phyloP scores from a whole-genome alignment of 805 yeast species.

The Candida sakaeoensis region DNA sequence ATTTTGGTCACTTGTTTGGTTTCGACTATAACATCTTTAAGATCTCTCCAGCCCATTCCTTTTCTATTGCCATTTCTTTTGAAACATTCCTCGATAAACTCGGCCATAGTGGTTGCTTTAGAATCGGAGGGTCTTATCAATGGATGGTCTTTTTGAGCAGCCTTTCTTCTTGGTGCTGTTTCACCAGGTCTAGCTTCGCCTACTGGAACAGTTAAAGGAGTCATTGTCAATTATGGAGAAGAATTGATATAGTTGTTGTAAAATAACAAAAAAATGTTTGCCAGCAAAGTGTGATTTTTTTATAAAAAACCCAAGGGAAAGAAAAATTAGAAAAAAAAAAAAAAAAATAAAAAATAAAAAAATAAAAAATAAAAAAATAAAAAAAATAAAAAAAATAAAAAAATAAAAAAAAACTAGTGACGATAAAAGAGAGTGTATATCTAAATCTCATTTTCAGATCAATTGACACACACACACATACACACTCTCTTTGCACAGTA shows the following conservation, averaged over 20 bases:
- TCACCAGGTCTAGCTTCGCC: conserved; percentile 73
- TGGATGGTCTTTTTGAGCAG: conserved; percentile 46
- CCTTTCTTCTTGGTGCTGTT: conserved; percentile 77
- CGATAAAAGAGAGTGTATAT: too few relatives aligned
- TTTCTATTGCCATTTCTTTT: conserved; percentile 48
- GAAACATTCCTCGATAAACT: conserved; percentile 61
- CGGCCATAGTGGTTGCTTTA: conserved; percentile 66
- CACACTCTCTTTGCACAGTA: too few relatives aligned
- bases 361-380: conserved; percentile 1
- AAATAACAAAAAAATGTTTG: neutral
- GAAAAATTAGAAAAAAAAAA: neutral
- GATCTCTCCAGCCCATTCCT: conserved; percentile 77
- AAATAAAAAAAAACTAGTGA: neutral
- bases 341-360: neutral
- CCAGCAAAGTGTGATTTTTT: neutral
- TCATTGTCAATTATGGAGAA: conserved; percentile 5
- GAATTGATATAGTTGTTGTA: conserved; percentile 1
- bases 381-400: neutral
- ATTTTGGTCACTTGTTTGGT: conserved; percentile 67
- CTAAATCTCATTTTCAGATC: too few relatives aligned
- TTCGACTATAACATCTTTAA: conserved; percentile 72
- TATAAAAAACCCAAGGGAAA: neutral
- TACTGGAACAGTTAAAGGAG: conserved; percentile 49
- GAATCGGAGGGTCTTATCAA: conserved; percentile 60
- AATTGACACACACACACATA: too few relatives aligned